Base-by-base conservation (phyloP, 306 rosid genomes). In the Corylus avellana region DNA sequence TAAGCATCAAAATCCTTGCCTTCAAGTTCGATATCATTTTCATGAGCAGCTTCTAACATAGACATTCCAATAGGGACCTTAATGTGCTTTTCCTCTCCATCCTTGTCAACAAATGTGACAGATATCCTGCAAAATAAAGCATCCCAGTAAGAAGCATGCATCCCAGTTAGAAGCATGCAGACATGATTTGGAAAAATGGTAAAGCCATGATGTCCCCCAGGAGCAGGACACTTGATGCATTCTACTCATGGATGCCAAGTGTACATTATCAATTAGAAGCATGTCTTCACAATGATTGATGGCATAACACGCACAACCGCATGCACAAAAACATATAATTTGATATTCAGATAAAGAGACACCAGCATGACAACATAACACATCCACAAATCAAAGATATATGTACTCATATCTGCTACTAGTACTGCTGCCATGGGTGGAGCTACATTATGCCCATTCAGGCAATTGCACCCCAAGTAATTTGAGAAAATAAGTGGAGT, bases 11-110 rank as follows among this genome's bases (percentile, higher is more conserved):
- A 86, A 55, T 66, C 71, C 90, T 77, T 82, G 78, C 98, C 98
- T 95, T 95, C 98, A 74, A 95, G 97, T 71, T 95, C 98, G 76
- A 92, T 91, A 82, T 95, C 97, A 53, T 92, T 95, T 88, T 86
- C 82, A 81, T 92, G 98, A 85, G 98, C 98, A 80, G 98, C 98
- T 88, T 95, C 98, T 77, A 95, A 77, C 92, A 95, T 91, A 54
- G 98, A 88, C 98, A 90, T 95, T 74, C 98, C 98, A 73, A 86
- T 66, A 1, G 98, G 98, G 78, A 95, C 98, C 84, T 85, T 82
- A 76, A 95, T 83, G 49, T 81, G 86, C 51, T 85, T 56, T 54
- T 95, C 98, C 77, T 91, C 97, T n/a, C 97, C 97, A 83, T 95
- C 98, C 85, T 90, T 92, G 50, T 90, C 95, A 17, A 95, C 84